These are phyloP conservation scores for Alnus rubra DNA, from an alignment of 306 rosid genomes.

Conservation along the genomic window DNA sequence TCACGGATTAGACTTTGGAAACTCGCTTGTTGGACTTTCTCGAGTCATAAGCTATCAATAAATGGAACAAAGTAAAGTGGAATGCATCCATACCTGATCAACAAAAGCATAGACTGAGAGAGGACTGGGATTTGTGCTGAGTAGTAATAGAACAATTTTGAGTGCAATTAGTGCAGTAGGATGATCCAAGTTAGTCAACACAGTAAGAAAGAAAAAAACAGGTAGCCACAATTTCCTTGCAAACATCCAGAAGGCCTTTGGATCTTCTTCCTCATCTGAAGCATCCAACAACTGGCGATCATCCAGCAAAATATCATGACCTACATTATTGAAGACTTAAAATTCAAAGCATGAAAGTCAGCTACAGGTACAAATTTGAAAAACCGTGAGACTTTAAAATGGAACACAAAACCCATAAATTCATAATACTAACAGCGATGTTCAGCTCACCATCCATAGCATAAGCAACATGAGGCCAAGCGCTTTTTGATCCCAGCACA, in stretches of 20 bases:
- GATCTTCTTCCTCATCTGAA: slow-evolving; percentile 44
- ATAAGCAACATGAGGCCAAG: slow-evolving; percentile 40
- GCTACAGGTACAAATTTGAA: slow-evolving; percentile 1
- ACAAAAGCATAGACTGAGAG: slow-evolving; percentile 69
- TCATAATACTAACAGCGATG: slow-evolving; percentile 27
- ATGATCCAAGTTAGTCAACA: slow-evolving; percentile 53
- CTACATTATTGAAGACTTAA: slow-evolving; percentile 30
- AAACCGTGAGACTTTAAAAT: background rate
- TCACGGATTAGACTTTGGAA: background rate
- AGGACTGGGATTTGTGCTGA: slow-evolving; percentile 73
- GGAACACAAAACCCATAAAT: slow-evolving; percentile 25
- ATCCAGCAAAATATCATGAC: slow-evolving; percentile 45
- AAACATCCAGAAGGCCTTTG: slow-evolving; percentile 38
- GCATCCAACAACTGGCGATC: slow-evolving; percentile 28
- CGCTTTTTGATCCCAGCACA: slow-evolving; percentile 42
- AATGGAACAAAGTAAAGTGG: slow-evolving; percentile 1
- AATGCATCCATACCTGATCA: slow-evolving; percentile 55
- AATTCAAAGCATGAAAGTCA: slow-evolving; percentile 22
- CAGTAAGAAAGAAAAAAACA: slow-evolving; percentile 45
- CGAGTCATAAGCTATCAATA: background rate
- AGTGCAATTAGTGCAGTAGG: slow-evolving; percentile 40
- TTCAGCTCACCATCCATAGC: slow-evolving; percentile 72
- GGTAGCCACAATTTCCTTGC: slow-evolving; percentile 69
- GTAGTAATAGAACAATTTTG: slow-evolving; percentile 57
- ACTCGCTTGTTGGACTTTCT: too few relatives aligned